A percentile compares a stretch with the other conserved stretches of the same genome.
Conservation (phyloP, 495 filamentous ascomycete genomes). For the Hypoxylon perforatum region DNA sequence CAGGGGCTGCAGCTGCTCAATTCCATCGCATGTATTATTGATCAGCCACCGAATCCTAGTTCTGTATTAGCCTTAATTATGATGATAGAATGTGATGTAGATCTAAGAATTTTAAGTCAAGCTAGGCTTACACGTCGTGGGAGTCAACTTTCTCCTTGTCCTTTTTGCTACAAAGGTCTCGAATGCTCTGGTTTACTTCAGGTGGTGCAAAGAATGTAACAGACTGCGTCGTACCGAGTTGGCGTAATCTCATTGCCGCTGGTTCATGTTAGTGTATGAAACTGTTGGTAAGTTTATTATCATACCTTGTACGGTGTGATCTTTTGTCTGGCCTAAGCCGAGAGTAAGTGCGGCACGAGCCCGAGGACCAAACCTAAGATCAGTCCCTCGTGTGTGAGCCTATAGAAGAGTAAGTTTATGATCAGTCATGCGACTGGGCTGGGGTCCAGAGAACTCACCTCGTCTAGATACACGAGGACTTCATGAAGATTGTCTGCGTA, state of each 20-base stretch:
- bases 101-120: background rate
- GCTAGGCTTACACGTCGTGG: constrained; percentile 55
- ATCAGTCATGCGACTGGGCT: background rate
- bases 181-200: constrained; percentile 61
- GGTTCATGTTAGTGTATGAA: background rate
- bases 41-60: constrained; percentile 65
- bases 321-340: constrained; percentile 58
- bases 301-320: constrained; percentile 57
- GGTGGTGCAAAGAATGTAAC: constrained; percentile 51
- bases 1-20: constrained; percentile 65
- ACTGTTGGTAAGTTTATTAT: background rate
- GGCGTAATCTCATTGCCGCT: constrained; percentile 58
- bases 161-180: constrained; percentile 46
- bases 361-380: constrained; percentile 54
- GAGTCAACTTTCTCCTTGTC: constrained; percentile 50
- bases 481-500: constrained; percentile 53
- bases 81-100: background rate
- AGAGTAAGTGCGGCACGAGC: constrained; percentile 59
- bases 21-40: constrained; percentile 67
- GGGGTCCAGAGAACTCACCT: constrained; percentile 25
- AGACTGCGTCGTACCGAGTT: constrained; percentile 49
- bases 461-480: constrained; percentile 51
- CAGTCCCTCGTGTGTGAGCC: constrained; percentile 62
- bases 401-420: constrained; percentile 7
- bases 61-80: constrained; percentile 9